Conservation (phyloP, 1,139 yeast genomes). For the Scheffersomyces insectosa region DNA sequence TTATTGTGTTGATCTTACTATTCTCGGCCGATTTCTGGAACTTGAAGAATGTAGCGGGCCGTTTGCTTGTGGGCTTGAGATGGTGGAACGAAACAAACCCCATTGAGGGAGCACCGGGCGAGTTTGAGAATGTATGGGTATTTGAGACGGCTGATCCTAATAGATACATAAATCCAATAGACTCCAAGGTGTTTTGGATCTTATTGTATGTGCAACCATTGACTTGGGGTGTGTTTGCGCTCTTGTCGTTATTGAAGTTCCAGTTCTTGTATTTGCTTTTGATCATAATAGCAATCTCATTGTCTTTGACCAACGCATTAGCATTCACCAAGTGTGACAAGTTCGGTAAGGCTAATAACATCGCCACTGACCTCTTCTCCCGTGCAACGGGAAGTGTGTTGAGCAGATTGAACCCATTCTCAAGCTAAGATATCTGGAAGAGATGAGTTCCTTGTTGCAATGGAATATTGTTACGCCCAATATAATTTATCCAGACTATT, state of each 20-base stretch:
- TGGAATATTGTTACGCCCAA: no score
- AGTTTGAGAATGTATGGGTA: conserved; percentile 75
- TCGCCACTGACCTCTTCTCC: conserved; percentile 52
- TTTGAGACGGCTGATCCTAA: conserved; percentile 85
- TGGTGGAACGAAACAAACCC: conserved; percentile 85
- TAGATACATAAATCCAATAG: conserved; percentile 85
- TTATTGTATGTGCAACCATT: conserved; percentile 74
- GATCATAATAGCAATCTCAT: conserved; percentile 63
- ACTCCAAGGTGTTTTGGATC: conserved; percentile 85
- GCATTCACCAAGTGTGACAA: conserved; percentile 92
- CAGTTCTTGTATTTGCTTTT: conserved; percentile 72
- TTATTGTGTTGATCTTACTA: conserved; percentile 72
- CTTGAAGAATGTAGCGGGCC: conserved; percentile 85
- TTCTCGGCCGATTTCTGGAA: conserved; percentile 93
- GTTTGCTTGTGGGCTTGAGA: conserved; percentile 85
- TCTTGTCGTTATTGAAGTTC: conserved; percentile 75
- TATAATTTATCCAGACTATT: no score
- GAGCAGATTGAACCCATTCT: conserved; percentile 53
- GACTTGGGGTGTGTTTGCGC: conserved; percentile 70
- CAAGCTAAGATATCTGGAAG: not conserved
- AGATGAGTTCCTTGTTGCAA: no score
- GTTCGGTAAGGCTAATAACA: conserved; percentile 75
- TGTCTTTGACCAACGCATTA: conserved; percentile 79
- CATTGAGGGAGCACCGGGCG: conserved; percentile 45
- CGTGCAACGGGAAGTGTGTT: conserved; percentile 49